Conservation (phyloP, 179 eudicot genomes). For the Silene vulgaris region DNA sequence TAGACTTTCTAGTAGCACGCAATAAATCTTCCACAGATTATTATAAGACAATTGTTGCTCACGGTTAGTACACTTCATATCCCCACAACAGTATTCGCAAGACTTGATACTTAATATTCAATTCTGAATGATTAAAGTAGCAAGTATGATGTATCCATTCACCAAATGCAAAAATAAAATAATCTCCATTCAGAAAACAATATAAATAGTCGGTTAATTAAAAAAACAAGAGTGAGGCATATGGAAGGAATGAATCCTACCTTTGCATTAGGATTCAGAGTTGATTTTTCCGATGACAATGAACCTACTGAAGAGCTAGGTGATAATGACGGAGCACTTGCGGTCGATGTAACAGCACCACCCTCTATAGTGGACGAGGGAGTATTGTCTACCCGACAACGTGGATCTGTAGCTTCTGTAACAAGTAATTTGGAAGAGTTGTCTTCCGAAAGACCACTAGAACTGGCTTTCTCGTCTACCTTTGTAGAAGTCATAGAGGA, state of each 20-base stretch:
- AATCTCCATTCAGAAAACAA: not conserved
- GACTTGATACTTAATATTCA: not conserved
- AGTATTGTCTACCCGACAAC: slow-evolving; percentile 54
- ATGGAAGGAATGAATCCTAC: slow-evolving; percentile 24
- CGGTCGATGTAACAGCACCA: slow-evolving; percentile 49
- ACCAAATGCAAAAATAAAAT: slow-evolving; percentile 7
- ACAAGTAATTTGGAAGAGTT: slow-evolving; percentile 37
- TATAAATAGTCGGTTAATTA: not conserved
- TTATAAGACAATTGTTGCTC: not conserved
- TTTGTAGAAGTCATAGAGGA: slow-evolving; percentile 35
- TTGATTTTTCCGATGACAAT: slow-evolving; percentile 77
- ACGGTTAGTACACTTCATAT: not conserved
- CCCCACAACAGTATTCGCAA: not conserved
- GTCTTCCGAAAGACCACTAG: slow-evolving; percentile 43
- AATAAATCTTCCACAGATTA: not conserved
- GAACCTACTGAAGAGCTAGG: slow-evolving; percentile 82
- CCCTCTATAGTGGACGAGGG: slow-evolving; percentile 56
- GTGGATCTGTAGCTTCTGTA: slow-evolving; percentile 35
- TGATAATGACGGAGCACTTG: slow-evolving; percentile 54
- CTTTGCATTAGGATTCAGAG: slow-evolving; percentile 93
- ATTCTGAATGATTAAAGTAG: not conserved
- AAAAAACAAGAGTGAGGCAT: not conserved
- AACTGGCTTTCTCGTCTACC: slow-evolving; percentile 38
- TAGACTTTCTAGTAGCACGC: not conserved
- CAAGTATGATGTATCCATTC: not conserved